Percentiles rank a stretch among this genome's conserved stretches.
These are phyloP conservation scores for Ceratocystis papillata DNA, from an alignment of 2,329 filamentous ascomycete genomes.

Conservation along the genomic window DNA sequence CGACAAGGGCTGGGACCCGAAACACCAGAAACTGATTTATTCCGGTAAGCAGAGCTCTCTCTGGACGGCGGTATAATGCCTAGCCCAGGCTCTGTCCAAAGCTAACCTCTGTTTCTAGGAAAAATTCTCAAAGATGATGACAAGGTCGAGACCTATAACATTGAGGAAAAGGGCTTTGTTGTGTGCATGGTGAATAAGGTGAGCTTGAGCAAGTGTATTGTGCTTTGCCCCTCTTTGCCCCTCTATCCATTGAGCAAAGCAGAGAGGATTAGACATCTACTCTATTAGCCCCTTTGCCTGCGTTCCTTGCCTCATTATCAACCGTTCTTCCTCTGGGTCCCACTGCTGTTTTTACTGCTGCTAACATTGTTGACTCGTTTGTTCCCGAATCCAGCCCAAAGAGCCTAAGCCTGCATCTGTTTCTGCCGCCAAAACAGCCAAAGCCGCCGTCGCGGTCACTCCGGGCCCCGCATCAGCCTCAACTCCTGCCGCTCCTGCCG, in stretches of 20 bases:
- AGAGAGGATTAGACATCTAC: too few relatives aligned
- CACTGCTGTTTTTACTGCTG: neutral
- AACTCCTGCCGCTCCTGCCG: conserved; percentile 41
- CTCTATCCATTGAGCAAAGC: neutral
- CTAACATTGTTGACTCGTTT: neutral
- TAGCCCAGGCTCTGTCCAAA: neutral
- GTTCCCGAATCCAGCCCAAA: conserved; percentile 32
- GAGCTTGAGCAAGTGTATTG: conserved; percentile 27
- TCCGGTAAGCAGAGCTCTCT: conserved; percentile 54
- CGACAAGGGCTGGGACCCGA: conserved; percentile 89
- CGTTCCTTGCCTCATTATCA: too few relatives aligned
- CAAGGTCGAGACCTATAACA: conserved; percentile 92
- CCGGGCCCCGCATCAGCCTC: conserved; percentile 45
- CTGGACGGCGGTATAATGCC: neutral
- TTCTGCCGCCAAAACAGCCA: conserved; percentile 38
- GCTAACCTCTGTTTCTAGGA: conserved; percentile 42
- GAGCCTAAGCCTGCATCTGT: conserved; percentile 62
- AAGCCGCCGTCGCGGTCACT: conserved; percentile 52
- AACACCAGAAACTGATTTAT: conserved; percentile 92
- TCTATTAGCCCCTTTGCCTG: neutral
- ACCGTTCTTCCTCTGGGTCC: neutral
- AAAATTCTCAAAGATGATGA: conserved; percentile 98
- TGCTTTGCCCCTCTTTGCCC: conserved; percentile 6
- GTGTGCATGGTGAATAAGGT: conserved; percentile 99
- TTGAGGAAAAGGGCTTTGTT: conserved; percentile 98